Percentiles rank a stretch among this genome's conserved stretches.
Conservation (phyloP, 768 basidiomycete genomes). For the Russula sp. region DNA sequence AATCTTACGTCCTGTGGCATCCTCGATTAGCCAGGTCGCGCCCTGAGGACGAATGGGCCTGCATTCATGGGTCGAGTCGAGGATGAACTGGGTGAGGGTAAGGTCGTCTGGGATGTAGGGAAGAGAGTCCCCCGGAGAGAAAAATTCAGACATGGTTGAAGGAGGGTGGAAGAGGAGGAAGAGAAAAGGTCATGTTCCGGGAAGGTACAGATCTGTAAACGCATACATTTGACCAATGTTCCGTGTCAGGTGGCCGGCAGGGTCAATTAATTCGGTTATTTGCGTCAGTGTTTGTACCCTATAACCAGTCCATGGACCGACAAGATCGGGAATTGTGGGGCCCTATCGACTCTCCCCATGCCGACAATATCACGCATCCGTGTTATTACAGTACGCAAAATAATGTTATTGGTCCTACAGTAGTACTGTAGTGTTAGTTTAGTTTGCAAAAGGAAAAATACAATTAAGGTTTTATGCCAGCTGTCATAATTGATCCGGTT, state of each 20-base stretch:
- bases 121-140: constrained; percentile 13
- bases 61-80: constrained; percentile 29
- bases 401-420: too few species aligned
- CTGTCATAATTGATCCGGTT: not conserved
- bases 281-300: not conserved
- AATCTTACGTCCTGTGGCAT: constrained; percentile 39
- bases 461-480: not conserved
- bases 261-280: not conserved
- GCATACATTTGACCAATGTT: not conserved
- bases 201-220: not conserved
- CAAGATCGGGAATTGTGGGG: not conserved
- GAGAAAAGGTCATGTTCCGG: not conserved
- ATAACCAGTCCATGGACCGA: not conserved
- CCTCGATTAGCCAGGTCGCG: constrained; percentile 45
- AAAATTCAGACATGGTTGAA: constrained; percentile 26
- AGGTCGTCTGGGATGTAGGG: constrained; percentile 32
- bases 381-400: too few species aligned
- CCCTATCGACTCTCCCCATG: too few species aligned
- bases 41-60: constrained; percentile 19
- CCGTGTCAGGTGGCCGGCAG: not conserved
- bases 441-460: too few species aligned
- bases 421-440: too few species aligned
- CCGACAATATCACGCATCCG: too few species aligned
- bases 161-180: not conserved
- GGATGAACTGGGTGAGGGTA: constrained; percentile 32